Conservation (phyloP, 2,329 filamentous ascomycete species). For the Macrophomina phaseolina region DNA sequence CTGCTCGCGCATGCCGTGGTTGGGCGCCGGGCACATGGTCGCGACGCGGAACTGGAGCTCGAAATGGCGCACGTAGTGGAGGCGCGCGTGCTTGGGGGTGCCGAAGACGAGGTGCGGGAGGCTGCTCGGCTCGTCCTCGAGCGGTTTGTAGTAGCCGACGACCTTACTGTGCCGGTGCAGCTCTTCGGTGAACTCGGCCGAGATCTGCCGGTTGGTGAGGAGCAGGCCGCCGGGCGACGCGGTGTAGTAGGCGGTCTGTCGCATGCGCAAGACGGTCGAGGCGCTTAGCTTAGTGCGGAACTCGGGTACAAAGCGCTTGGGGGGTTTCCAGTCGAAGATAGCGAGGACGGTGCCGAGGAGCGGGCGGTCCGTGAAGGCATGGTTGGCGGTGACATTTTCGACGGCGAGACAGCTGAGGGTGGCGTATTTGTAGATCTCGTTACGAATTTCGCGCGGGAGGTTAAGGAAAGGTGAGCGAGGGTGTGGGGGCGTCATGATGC, state of each 20-base stretch:
- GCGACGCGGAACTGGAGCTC: background rate
- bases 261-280: no score
- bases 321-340: background rate
- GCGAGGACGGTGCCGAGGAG: background rate
- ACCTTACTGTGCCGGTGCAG: background rate
- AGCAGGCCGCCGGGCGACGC: background rate
- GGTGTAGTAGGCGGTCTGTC: background rate
- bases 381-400: background rate
- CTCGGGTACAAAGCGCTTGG: background rate
- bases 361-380: background rate
- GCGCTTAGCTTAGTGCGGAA: no score
- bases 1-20: background rate
- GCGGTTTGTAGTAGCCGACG: background rate
- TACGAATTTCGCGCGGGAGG: background rate
- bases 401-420: background rate
- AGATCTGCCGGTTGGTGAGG: slow-evolving; percentile 1
- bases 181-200: background rate
- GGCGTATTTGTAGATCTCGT: background rate
- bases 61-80: background rate
- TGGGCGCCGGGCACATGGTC: background rate
- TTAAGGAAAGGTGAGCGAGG: background rate
- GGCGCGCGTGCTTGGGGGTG: no score
- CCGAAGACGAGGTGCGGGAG: no score
- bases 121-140: no score
- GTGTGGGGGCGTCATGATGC: background rate